Percentiles rank a stretch among this genome's conserved stretches.
phyloP scores from a whole-genome alignment of 257 asterid genomes.

The Nicotiana knightiana region DNA sequence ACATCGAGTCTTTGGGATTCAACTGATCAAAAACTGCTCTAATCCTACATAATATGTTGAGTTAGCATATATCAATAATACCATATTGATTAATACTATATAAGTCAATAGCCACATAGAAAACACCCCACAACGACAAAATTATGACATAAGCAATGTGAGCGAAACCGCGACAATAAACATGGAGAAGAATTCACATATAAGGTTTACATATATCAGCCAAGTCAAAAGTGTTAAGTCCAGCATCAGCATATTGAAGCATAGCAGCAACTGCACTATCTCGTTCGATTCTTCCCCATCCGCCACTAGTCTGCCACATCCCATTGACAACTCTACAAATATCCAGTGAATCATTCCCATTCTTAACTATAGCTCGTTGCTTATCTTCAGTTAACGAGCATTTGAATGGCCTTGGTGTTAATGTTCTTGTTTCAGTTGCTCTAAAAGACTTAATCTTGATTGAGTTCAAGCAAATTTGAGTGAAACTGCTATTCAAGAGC shows the following conservation, averaged over 20 bases:
- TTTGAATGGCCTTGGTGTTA: slow-evolving; percentile 28
- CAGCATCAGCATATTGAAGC: slow-evolving; percentile 71
- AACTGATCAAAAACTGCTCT: not conserved
- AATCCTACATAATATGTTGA: not conserved
- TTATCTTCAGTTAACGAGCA: slow-evolving; percentile 48
- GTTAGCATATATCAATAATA: not conserved
- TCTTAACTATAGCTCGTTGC: slow-evolving; percentile 46
- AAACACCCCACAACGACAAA: not conserved
- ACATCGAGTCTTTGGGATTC: not conserved
- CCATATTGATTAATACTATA: not conserved
- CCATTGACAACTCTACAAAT: slow-evolving; percentile 82
- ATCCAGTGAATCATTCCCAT: slow-evolving; percentile 65
- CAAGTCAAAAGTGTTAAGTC: slow-evolving; percentile 66
- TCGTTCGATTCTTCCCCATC: slow-evolving; percentile 65
- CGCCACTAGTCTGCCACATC: slow-evolving; percentile 85
- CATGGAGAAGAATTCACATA: not conserved
- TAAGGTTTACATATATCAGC: slow-evolving; percentile 65
- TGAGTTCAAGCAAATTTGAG: slow-evolving; percentile 23
- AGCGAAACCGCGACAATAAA: not conserved
- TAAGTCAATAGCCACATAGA: not conserved
- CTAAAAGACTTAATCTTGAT: slow-evolving; percentile 24
- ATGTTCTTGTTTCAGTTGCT: slow-evolving; percentile 20
- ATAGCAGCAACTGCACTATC: slow-evolving; percentile 61
- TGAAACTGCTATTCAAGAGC: slow-evolving; percentile 26
- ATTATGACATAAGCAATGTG: not conserved